Evolutionary conservation across 2,329 filamentous ascomycete genomes (phyloP), one percentile per base, ranked within the genome.

Genomic region (Aspergillus brunneoviolaceus): DNA sequence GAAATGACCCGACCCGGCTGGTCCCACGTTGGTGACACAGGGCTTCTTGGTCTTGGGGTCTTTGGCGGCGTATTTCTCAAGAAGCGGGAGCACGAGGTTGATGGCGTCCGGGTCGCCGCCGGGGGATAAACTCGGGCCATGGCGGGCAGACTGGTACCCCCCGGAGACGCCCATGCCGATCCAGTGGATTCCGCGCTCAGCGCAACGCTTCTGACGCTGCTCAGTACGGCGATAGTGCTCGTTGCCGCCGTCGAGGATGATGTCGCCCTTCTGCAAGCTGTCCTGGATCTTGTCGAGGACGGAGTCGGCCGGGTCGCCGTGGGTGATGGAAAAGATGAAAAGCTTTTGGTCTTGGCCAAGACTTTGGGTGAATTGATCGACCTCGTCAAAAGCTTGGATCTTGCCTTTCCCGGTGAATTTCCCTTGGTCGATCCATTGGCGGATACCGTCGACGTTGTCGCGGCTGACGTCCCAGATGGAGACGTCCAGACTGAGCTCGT

Each of bases 191-290:
- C 85, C 86, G 25, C 83, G 80, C 0, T 79, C 75, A 2, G 80
- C 77, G 48, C 86, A 81, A 58, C 85, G 82, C 31, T 78, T 78
- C 67, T 90, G 87, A 45, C 87, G 77, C 11, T 85, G 72, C 69
- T 91, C 85, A 0, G 88, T 90, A 51, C 84, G 85, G 39, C 81
- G 75, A 74, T 85, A 90, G 69, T 88, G 80, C 72, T 91, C 87
- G 67, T 90, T 91, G 0, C 85, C 85, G 10, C 85, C 86, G 68
- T 90, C 88, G 33, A 91, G 80, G 57, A 91, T 85, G 55, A 90
- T 85, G 69, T 91, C 88, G 14, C 84, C 85, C 49, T 78, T 77
- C 19, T 81, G 79, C 3, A 91, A 75, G 61, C 84, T 77, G 1
- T 79, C 78, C 64, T 80, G 77, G 29, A 86, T 71, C 67, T 70